Base-by-base conservation (phyloP, 495 filamentous ascomycete species). In the Umbilicaria muhlenbergii region DNA sequence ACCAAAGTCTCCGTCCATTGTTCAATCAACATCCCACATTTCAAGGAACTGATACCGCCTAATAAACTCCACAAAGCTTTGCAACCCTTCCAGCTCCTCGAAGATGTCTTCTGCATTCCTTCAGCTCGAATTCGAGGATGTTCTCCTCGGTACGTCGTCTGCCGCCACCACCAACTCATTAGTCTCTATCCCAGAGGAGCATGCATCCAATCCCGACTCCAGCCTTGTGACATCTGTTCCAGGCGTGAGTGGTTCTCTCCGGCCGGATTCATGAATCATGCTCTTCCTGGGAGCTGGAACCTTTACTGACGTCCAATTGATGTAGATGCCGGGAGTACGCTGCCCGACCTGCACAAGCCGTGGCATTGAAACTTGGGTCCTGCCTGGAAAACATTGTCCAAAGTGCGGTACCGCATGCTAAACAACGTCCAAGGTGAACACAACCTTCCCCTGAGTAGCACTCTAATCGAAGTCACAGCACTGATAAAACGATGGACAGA, bases 261-360 rank as follows among this genome's bases (percentile, higher is more conserved):
- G 24, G 24, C 24, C 24, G 14, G 21, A 34, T 38, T 7, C 36
- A 49, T 36, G 36, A 14, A 8, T 36, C 42, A 1, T 45, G 36
- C 12, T 14, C 39, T 10, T 44, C 42, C 12, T 15, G 12, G 13
- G 42, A 41, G 15, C 36, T 49, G 1, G 46, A 46, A 16, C 37
- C 12, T 40, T n/a, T 48, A 10, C 47, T 47, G 0, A 32, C 40
- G 38, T 41, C 15, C 38, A 47, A 39, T 1, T 50, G 7, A 7
- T 11, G 5, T 37, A 71, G 66, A 71, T 71, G 67, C 64, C 66
- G 13, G 67, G 67, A 42, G 61, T 67, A n/a, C 59, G 63, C 13
- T 71, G 67, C 49, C 66, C 63, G 15, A 64, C 46, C n/a, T 71
- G 67, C 46, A 42, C 49, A 14, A 43, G 47, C 0, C 35, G 60